Percentiles rank a stretch among this genome's conserved stretches.
These are phyloP conservation scores for Aspergillus niger DNA, from an alignment of 2,329 filamentous ascomycete species.

Conservation along the genomic window DNA sequence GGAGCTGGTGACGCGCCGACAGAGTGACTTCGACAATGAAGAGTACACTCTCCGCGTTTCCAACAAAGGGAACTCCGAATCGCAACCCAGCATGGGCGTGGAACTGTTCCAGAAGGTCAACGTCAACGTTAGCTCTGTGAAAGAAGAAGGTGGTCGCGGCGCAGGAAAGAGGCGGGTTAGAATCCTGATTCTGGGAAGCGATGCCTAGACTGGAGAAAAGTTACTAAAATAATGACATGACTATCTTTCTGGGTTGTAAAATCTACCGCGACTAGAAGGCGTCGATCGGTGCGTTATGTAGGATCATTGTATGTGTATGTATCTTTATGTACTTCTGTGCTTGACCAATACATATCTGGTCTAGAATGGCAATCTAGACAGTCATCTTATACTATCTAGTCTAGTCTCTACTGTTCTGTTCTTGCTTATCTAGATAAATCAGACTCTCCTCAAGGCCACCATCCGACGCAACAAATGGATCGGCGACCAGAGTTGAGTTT, in stretches of 20 bases:
- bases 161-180: slow-evolving; percentile 83
- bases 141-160: slow-evolving; percentile 70
- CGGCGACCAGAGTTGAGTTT: slow-evolving; percentile 30
- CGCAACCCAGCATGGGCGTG: slow-evolving; percentile 53
- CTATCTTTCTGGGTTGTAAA: slow-evolving; percentile 7
- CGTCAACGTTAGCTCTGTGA: slow-evolving; percentile 86
- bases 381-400: background rate
- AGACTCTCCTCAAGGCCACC: slow-evolving; percentile 35
- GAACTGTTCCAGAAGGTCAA: slow-evolving; percentile 91
- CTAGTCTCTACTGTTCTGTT: background rate
- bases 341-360: slow-evolving; percentile 1
- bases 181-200: slow-evolving; percentile 42
- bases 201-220: slow-evolving; percentile 15
- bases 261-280: background rate
- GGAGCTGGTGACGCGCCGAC: slow-evolving; percentile 54
- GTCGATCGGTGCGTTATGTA: slow-evolving; percentile 5
- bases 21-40: slow-evolving; percentile 81
- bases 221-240: slow-evolving; percentile 6
- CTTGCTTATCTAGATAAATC: background rate
- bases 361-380: background rate
- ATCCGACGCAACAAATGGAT: slow-evolving; percentile 32
- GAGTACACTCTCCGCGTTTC: slow-evolving; percentile 71
- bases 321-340: background rate
- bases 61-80: slow-evolving; percentile 50
- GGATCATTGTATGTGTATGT: slow-evolving; percentile 2